Evolutionary conservation across 2,329 filamentous ascomycete genomes (phyloP).

Genomic region (Gnomoniopsis smithogilvyi): DNA sequence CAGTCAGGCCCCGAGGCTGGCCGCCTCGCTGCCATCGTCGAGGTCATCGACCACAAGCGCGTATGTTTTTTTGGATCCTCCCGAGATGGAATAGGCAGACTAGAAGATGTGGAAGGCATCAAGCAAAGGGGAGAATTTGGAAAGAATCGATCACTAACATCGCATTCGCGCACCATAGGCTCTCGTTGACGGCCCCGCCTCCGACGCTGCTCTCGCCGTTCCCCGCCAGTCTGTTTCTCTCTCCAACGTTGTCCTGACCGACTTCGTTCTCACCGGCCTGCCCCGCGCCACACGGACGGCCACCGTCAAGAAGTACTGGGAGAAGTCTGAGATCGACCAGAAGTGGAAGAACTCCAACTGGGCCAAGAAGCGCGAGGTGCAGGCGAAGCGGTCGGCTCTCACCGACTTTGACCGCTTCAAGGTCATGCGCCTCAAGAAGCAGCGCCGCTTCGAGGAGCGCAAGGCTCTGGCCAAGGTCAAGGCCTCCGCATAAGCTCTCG

Average conservation of each 20-base stretch:
- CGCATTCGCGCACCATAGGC: slow-evolving; percentile 54
- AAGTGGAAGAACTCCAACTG: slow-evolving; percentile 91
- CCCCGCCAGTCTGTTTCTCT: slow-evolving; percentile 85
- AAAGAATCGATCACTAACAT: slow-evolving; percentile 26
- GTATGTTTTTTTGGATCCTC: slow-evolving; percentile 60
- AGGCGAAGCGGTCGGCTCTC: slow-evolving; percentile 81
- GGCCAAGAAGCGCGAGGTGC: slow-evolving; percentile 89
- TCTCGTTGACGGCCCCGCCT: slow-evolving; percentile 91
- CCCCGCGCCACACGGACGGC: slow-evolving; percentile 81
- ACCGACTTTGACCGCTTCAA: slow-evolving; percentile 99
- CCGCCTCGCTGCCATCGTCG: slow-evolving; percentile 90
- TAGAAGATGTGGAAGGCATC: not conserved
- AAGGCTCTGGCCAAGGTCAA: slow-evolving; percentile 94
- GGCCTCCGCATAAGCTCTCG: slow-evolving; percentile 64
- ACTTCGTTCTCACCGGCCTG: slow-evolving; percentile 81
- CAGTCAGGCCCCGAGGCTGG: slow-evolving; percentile 77
- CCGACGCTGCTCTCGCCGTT: slow-evolving; percentile 73
- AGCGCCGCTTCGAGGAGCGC: slow-evolving; percentile 96
- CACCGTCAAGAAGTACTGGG: slow-evolving; percentile 84
- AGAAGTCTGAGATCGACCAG: slow-evolving; percentile 83
- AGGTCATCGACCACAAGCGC: slow-evolving; percentile 99
- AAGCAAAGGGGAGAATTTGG: slow-evolving; percentile 4
- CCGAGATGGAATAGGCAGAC: slow-evolving; percentile 7
- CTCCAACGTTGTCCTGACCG: slow-evolving; percentile 81
- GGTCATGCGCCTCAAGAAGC: slow-evolving; percentile 99